Evolutionary conservation across 1,284 basidiomycete species (phyloP), one percentile per base, ranked within the genome.

Genomic region (Cutaneotrichosporon cyanovorans): DNA sequence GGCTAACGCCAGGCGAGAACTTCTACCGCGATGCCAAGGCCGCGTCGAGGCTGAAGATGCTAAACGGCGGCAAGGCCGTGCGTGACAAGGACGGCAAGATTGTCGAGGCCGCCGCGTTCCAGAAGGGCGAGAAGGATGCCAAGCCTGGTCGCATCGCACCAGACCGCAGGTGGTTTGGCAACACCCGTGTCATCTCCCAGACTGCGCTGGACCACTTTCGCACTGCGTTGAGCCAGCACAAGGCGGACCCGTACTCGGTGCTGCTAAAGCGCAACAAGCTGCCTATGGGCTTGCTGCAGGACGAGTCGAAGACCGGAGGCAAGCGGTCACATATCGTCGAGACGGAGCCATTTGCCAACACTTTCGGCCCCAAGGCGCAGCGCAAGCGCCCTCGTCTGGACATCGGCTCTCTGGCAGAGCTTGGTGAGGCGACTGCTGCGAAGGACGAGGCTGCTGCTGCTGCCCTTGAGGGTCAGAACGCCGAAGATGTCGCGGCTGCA

Each of bases 141-240:
- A 82, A 81, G 47, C 85, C 87, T 0, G 91, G 91, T 16, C 76
- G 90, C 48, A 87, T 95, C 25, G 86, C 91, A 73, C 86, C 91
- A 53, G 92, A 96, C 76, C 77, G 88, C 50, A 74, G 90, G 59
- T 95, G 91, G 91, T 96, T 96, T 62, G 91, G 89, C 39, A 98
- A 98, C 74, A 98, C 95, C 11, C 79, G 95, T 64, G 93, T 97
- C 43, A 97, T 99, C 67, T 90, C 87, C n/a, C 91, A 96, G 66
- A 85, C 80, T 33, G 90, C 91, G 7, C 73, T 96, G 61, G 91
- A 96, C 63, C 91, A 93, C 69, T 95, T 96, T 74, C 77, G 91
- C 42, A 88, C 86, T 12, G 89, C 85, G 56, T 77, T 96, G 39
- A 77, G 80, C 25, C 75, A 79, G 12, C 89, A 83, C 68, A 87